A percentile compares a stretch with the other conserved stretches of the same genome.
Conservation (phyloP, 2,329 filamentous ascomycete species). For the Botrytis pseudocinerea region DNA sequence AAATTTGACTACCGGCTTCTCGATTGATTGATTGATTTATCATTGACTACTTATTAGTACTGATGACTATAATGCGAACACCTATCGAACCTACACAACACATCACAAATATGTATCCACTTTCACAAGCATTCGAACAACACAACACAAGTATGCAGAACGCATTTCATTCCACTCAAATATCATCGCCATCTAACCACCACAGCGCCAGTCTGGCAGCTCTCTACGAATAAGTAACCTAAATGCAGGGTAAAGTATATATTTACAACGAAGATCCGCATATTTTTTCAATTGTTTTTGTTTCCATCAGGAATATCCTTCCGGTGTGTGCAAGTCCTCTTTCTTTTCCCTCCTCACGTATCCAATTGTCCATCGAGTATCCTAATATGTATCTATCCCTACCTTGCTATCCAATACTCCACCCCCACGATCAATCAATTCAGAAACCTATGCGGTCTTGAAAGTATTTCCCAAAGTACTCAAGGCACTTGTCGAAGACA, state of each 20-base stretch:
- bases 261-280: slow-evolving; percentile 4
- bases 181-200: neutral
- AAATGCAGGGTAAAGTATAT: neutral
- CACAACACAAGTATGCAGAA: neutral
- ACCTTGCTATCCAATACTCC: neutral
- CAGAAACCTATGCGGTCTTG: slow-evolving; percentile 1
- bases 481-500: neutral
- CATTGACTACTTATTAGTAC: too few species aligned
- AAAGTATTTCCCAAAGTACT: slow-evolving; percentile 21
- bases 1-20: too few species aligned
- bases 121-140: neutral
- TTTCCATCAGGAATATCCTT: neutral
- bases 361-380: neutral
- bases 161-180: neutral
- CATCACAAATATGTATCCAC: neutral
- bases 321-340: neutral
- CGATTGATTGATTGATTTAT: too few species aligned
- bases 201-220: neutral
- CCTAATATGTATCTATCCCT: neutral
- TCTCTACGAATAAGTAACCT: neutral
- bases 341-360: neutral
- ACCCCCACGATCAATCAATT: neutral
- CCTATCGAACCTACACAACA: too few species aligned
- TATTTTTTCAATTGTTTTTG: neutral
- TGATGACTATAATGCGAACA: too few species aligned